These are phyloP conservation scores for Colletotrichum costaricense DNA, from an alignment of 2,329 filamentous ascomycete genomes.

Conservation along the genomic window DNA sequence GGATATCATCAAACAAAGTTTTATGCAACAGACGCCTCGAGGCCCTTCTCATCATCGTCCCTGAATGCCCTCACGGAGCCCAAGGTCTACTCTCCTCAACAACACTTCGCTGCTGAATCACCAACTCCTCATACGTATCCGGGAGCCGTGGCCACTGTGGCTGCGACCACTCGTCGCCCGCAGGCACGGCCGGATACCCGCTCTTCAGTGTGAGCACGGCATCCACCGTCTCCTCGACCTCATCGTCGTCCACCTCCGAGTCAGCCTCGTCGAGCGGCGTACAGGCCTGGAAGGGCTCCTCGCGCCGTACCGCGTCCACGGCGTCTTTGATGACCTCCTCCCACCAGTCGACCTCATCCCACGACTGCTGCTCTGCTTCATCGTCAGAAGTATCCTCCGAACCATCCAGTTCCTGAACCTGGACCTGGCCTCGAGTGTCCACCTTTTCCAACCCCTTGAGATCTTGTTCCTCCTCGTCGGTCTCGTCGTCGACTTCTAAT, in stretches of 20 bases:
- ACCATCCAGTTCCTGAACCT: not conserved
- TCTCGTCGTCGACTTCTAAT: not conserved
- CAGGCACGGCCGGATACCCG: constrained; percentile 24
- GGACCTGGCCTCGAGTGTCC: not conserved
- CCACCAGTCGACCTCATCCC: constrained; percentile 34
- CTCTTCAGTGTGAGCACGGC: constrained; percentile 23
- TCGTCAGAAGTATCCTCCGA: not conserved
- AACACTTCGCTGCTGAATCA: constrained; percentile 25
- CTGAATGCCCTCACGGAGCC: not conserved
- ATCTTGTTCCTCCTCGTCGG: not conserved
- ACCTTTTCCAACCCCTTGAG: not conserved
- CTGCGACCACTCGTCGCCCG: constrained; percentile 32
- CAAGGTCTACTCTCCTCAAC: constrained; percentile 19
- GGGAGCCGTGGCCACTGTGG: constrained; percentile 33
- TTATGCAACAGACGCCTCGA: not conserved
- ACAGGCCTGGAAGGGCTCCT: constrained; percentile 25
- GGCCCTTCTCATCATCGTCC: no score
- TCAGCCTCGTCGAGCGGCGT: constrained; percentile 34
- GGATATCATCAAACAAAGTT: not conserved
- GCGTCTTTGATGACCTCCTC: constrained; percentile 34
- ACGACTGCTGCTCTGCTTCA: not conserved
- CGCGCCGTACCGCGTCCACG: constrained; percentile 26
- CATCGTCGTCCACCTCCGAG: constrained; percentile 33
- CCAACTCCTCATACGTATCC: constrained; percentile 34
- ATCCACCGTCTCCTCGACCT: constrained; percentile 32